Evolutionary conservation across 2,329 filamentous ascomycete species (phyloP).

Genomic region (Capronia epimyces): DNA sequence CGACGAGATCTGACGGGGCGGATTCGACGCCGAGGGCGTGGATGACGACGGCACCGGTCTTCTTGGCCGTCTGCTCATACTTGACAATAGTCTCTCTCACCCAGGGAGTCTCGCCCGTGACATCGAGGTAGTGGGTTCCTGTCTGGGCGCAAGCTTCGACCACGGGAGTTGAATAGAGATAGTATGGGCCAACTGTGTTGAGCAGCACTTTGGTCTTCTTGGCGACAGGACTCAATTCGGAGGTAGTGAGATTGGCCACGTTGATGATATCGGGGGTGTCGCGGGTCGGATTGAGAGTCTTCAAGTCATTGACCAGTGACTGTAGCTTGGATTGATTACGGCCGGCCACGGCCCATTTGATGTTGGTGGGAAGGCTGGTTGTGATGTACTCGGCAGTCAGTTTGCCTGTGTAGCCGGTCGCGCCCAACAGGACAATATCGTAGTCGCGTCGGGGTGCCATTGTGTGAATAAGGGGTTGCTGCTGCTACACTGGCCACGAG

Average conservation of each 20-base stretch:
- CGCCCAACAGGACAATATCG: conserved; percentile 62
- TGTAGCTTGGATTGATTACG: conserved; percentile 73
- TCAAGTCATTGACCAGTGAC: conserved; percentile 61
- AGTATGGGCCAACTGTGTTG: conserved; percentile 58
- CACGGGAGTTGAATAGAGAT: conserved; percentile 59
- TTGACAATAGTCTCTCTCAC: conserved; percentile 57
- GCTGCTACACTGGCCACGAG: background rate
- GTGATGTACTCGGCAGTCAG: conserved; percentile 71
- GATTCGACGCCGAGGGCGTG: conserved; percentile 58
- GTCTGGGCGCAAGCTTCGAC: conserved; percentile 59
- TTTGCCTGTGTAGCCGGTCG: conserved; percentile 78
- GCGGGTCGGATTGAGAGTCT: conserved; percentile 63
- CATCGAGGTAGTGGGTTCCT: conserved; percentile 64
- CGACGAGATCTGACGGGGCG: conserved; percentile 53
- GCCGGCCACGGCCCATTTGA: conserved; percentile 85
- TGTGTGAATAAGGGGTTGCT: conserved; percentile 1
- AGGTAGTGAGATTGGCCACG: conserved; percentile 37
- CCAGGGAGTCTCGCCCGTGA: conserved; percentile 62
- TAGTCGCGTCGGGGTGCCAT: conserved; percentile 50
- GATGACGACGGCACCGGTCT: conserved; percentile 57
- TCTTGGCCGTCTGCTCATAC: conserved; percentile 55
- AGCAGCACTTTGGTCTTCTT: conserved; percentile 55
- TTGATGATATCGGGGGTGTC: conserved; percentile 57
- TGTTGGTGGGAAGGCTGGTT: conserved; percentile 62
- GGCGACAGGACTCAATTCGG: conserved; percentile 48